Percentiles rank a stretch among this genome's conserved stretches.
Conservation (phyloP, 139 green algal genomes). For the Picochlorum sp. region DNA sequence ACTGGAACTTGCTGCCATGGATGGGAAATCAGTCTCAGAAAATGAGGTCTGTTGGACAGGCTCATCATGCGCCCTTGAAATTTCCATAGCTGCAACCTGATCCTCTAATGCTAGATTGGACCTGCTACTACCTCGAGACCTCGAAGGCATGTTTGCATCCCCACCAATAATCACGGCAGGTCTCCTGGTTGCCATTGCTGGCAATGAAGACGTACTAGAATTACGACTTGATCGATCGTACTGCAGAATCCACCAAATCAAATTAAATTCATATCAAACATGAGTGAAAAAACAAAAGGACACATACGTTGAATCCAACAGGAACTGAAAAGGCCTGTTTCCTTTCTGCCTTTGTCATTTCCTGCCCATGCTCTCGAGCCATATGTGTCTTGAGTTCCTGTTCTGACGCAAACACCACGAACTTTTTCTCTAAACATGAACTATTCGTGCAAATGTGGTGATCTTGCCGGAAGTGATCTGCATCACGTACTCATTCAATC, state of each 20-base stretch:
- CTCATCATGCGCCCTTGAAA: not conserved
- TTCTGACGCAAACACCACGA: constrained; percentile 80
- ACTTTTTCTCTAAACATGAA: constrained; percentile 77
- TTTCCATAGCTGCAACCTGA: constrained; percentile 7
- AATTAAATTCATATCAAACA: constrained; percentile 11
- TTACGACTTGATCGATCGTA: not conserved
- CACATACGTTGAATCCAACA: constrained; percentile 45
- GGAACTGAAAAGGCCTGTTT: constrained; percentile 54
- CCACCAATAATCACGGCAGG: constrained; percentile 35
- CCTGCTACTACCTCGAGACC: not conserved
- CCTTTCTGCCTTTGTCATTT: constrained; percentile 59
- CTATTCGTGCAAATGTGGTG: constrained; percentile 81
- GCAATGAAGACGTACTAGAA: not conserved
- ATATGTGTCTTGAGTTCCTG: constrained; percentile 73
- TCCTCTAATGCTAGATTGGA: not conserved
- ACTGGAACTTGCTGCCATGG: not conserved
- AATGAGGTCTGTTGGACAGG: not conserved
- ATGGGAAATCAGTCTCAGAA: constrained; percentile 14
- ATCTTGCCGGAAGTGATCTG: constrained; percentile 63
- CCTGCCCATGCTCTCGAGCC: constrained; percentile 57
- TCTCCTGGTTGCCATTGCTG: not conserved
- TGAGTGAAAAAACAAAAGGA: not conserved
- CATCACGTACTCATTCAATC: not conserved
- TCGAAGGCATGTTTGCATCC: constrained; percentile 15
- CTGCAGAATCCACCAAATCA: not conserved